Conservation (phyloP, 805 yeast genomes). For the Metschnikowia cerradonensis region DNA sequence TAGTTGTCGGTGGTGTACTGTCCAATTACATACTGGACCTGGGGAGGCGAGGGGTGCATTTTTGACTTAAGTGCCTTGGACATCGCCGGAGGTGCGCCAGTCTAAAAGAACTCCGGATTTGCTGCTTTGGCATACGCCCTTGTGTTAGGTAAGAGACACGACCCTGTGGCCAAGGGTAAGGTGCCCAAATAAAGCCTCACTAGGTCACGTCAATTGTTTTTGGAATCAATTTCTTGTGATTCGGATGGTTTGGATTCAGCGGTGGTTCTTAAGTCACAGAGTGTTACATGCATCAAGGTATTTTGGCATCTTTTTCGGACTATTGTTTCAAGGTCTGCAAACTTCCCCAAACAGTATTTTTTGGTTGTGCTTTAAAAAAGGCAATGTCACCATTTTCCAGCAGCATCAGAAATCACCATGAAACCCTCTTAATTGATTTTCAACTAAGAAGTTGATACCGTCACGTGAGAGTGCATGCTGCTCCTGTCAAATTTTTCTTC, state of each 20-base stretch:
- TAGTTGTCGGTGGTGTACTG: conserved; percentile 96
- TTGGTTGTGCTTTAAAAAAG: too few species aligned
- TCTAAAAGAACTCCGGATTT: conserved; percentile 89
- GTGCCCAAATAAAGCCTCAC: conserved; percentile 90
- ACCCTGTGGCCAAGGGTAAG: conserved; percentile 61
- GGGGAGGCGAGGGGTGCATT: conserved; percentile 95
- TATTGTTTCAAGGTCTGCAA: too few species aligned
- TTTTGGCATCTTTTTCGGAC: too few species aligned
- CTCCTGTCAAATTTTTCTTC: too few species aligned
- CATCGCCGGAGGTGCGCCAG: conserved; percentile 99
- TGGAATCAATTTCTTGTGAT: conserved; percentile 94
- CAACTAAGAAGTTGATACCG: too few species aligned
- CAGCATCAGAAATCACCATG: too few species aligned
- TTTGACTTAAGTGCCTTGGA: conserved; percentile 78
- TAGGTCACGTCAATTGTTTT: conserved; percentile 87
- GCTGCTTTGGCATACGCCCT: conserved; percentile 94
- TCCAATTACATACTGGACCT: conserved; percentile 95
- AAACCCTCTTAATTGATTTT: too few species aligned
- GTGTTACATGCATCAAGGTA: too few species aligned
- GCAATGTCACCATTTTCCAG: too few species aligned
- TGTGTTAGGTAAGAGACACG: conserved; percentile 87
- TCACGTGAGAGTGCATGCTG: too few species aligned
- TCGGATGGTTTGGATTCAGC: conserved; percentile 99
- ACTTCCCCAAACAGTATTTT: too few species aligned
- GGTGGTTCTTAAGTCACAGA: conserved; percentile 63